Evolutionary conservation across 2,329 filamentous ascomycete genomes (phyloP).

Genomic region (Diaporthe batatas): DNA sequence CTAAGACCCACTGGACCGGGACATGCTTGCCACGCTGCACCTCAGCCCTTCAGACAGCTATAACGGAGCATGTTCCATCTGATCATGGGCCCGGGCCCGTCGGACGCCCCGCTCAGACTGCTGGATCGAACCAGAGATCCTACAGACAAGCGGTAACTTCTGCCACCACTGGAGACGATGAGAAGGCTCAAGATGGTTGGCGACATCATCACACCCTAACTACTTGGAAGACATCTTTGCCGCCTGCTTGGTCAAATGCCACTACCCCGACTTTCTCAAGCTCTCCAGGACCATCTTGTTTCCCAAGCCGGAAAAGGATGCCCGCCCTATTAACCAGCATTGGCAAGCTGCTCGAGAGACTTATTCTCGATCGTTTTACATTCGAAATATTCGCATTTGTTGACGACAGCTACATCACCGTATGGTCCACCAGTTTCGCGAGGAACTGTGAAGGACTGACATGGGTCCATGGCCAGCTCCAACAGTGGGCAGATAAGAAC

Average conservation of each 20-base stretch:
- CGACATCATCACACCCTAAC: not conserved
- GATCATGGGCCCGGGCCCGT: not conserved
- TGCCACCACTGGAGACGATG: not conserved
- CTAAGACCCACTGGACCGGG: too few relatives aligned
- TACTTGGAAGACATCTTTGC: not conserved
- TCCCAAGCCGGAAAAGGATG: not conserved
- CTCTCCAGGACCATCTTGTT: not conserved
- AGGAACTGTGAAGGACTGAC: not conserved
- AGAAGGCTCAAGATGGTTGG: not conserved
- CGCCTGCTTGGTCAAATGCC: not conserved
- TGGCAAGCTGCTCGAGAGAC: slow-evolving; percentile 8
- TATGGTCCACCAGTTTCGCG: not conserved
- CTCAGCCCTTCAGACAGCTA: not conserved
- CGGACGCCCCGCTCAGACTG: too few relatives aligned
- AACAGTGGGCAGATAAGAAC: not conserved
- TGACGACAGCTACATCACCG: not conserved
- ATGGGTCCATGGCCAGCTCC: not conserved
- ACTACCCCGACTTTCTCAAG: slow-evolving; percentile 6
- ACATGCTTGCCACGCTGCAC: too few relatives aligned
- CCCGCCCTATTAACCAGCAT: not conserved
- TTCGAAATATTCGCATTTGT: not conserved
- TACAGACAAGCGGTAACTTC: not conserved
- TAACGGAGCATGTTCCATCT: not conserved
- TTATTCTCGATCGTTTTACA: too few relatives aligned
- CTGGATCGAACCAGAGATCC: not conserved